phyloP scores from a whole-genome alignment of 2,329 filamentous ascomycete species.

The Pezicula rhizophila region DNA sequence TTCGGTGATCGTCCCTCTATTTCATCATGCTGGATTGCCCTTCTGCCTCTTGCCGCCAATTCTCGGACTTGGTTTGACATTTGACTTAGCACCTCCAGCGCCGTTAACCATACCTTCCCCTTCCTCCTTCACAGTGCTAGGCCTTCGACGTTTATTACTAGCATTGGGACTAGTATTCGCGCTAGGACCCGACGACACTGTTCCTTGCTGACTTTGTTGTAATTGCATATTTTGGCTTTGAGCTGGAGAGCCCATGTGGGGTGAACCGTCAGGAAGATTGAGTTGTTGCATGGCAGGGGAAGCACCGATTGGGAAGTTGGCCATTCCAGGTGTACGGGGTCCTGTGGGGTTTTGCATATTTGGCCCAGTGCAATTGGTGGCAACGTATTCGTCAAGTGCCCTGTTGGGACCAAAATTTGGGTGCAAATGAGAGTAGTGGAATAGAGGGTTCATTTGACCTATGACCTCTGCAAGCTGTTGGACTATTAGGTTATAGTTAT shows the following conservation, averaged over 20 bases:
- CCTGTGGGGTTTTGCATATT: slow-evolving; percentile 13
- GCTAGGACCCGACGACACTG: slow-evolving; percentile 58
- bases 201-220: slow-evolving; percentile 63
- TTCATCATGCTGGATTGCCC: slow-evolving; percentile 18
- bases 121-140: slow-evolving; percentile 32
- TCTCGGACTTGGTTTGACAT: slow-evolving; percentile 34
- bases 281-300: slow-evolving; percentile 56
- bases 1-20: too few species aligned
- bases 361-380: slow-evolving; percentile 32
- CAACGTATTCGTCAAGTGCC: slow-evolving; percentile 56
- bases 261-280: slow-evolving; percentile 52
- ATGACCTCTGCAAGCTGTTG: slow-evolving; percentile 57
- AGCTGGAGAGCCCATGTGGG: slow-evolving; percentile 50
- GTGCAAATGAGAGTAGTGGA: slow-evolving; percentile 51
- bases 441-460: slow-evolving; percentile 60
- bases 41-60: slow-evolving; percentile 33
- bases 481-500: slow-evolving; percentile 20
- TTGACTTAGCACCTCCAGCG: slow-evolving; percentile 19
- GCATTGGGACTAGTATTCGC: slow-evolving; percentile 49
- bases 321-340: slow-evolving; percentile 25
- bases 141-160: slow-evolving; percentile 32
- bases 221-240: slow-evolving; percentile 59
- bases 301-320: slow-evolving; percentile 47
- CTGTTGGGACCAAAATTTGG: slow-evolving; percentile 48
- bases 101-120: slow-evolving; percentile 26